Evolutionary conservation across 805 yeast species (phyloP).

Genomic region (Candida koratica): DNA sequence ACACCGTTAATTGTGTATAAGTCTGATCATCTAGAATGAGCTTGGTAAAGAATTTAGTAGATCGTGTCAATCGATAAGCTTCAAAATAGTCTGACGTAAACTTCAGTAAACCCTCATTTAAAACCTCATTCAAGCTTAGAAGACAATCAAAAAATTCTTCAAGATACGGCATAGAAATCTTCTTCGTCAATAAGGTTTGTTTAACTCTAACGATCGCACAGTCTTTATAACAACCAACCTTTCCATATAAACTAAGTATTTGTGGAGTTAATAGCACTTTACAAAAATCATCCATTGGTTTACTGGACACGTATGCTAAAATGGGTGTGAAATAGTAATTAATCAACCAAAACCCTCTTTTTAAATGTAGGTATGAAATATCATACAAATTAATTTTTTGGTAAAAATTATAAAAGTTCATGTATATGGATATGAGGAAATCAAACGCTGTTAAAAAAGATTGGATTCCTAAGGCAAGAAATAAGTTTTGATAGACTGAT

Average conservation of each 20-base stretch:
- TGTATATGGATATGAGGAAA: slow-evolving; percentile 4
- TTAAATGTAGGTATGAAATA: slow-evolving; percentile 1
- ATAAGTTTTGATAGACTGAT: not conserved
- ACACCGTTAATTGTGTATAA: too few relatives aligned
- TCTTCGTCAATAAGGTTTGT: not conserved
- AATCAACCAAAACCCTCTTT: slow-evolving; percentile 1
- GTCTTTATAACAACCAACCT: slow-evolving; percentile 5
- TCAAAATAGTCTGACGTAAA: not conserved
- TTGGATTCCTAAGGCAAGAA: not conserved
- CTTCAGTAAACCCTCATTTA: not conserved
- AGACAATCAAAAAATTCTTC: not conserved
- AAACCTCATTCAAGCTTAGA: not conserved
- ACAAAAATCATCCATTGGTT: not conserved
- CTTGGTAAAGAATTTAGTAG: slow-evolving; percentile 6
- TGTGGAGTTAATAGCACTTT: slow-evolving; percentile 1
- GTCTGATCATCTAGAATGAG: slow-evolving; percentile 3
- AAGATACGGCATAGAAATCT: not conserved
- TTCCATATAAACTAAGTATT: not conserved
- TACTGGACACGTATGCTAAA: not conserved
- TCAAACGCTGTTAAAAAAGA: not conserved
- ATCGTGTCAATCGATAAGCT: slow-evolving; percentile 3
- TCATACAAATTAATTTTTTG: not conserved
- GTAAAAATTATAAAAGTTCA: not conserved
- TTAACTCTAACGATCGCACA: slow-evolving; percentile 1
- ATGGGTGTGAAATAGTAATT: not conserved